Evolutionary conservation across 306 rosid genomes (phyloP).

Genomic region (Urtica urens): DNA sequence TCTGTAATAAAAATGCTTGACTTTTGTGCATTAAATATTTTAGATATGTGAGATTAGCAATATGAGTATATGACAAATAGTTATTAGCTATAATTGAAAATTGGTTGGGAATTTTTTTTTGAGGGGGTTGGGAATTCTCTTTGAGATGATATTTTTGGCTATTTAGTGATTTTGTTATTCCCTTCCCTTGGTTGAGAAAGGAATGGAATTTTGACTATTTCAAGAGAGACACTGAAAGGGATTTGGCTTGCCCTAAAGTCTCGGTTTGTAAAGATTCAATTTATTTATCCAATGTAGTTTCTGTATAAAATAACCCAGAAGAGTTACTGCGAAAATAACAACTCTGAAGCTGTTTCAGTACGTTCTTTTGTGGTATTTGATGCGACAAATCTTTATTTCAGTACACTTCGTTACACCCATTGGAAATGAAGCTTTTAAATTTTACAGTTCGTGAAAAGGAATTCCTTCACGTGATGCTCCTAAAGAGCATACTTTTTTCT

Average conservation of each 20-base stretch:
- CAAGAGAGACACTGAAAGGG: background rate
- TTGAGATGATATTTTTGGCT: background rate
- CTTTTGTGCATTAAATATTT: background rate
- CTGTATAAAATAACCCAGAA: background rate
- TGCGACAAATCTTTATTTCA: conserved; percentile 1
- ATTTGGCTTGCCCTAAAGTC: background rate
- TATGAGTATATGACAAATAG: background rate
- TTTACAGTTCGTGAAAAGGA: no score
- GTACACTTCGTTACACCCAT: conserved; percentile 1
- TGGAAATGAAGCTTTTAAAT: no score
- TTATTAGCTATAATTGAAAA: background rate
- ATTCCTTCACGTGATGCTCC: no score
- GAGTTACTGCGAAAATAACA: conserved; percentile 7
- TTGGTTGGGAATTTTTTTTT: background rate
- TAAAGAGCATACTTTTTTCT: no score
- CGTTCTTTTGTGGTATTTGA: conserved; percentile 8
- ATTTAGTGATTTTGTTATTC: background rate
- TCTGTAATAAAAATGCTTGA: no score
- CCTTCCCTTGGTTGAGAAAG: background rate
- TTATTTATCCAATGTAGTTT: background rate
- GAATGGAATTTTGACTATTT: conserved; percentile 8
- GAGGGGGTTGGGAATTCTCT: no score
- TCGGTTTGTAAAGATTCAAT: conserved; percentile 1
- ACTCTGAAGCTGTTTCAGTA: background rate
- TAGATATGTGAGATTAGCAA: no score